Conservation (phyloP, 371 early-diverging fungal species). For the Haplosporangium sp. region DNA sequence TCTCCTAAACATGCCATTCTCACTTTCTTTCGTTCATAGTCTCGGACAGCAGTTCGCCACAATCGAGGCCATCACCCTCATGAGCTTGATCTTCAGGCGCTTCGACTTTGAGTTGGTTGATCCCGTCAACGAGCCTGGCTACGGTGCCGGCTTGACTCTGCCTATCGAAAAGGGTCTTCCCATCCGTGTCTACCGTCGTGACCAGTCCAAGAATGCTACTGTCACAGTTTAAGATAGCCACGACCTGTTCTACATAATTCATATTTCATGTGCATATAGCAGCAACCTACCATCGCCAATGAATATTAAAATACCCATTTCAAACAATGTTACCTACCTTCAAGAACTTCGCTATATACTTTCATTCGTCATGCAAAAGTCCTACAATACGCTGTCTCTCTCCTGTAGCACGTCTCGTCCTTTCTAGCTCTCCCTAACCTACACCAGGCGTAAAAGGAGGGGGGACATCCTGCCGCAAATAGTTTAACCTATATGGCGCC, state of each 20-base stretch:
- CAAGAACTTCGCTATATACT: too few species aligned
- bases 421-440: too few species aligned
- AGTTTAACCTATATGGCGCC: too few species aligned
- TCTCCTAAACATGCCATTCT: neutral
- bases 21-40: neutral
- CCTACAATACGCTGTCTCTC: too few species aligned
- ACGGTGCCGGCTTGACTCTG: slow-evolving; percentile 39
- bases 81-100: slow-evolving; percentile 58
- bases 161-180: slow-evolving; percentile 35
- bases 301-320: too few species aligned
- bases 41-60: slow-evolving; percentile 67
- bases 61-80: slow-evolving; percentile 63
- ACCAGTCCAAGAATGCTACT: neutral
- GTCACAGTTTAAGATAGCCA: slow-evolving; percentile 1
- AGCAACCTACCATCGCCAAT: neutral
- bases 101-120: slow-evolving; percentile 61
- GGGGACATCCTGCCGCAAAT: too few species aligned
- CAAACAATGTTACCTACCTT: too few species aligned
- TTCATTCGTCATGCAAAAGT: too few species aligned
- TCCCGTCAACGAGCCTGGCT: slow-evolving; percentile 41
- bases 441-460: too few species aligned
- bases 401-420: too few species aligned
- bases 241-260: neutral
- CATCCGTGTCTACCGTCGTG: slow-evolving; percentile 31
- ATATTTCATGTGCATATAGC: neutral